Evolutionary conservation across 257 asterid genomes (phyloP).

Genomic region (Cruciata laevipes): DNA sequence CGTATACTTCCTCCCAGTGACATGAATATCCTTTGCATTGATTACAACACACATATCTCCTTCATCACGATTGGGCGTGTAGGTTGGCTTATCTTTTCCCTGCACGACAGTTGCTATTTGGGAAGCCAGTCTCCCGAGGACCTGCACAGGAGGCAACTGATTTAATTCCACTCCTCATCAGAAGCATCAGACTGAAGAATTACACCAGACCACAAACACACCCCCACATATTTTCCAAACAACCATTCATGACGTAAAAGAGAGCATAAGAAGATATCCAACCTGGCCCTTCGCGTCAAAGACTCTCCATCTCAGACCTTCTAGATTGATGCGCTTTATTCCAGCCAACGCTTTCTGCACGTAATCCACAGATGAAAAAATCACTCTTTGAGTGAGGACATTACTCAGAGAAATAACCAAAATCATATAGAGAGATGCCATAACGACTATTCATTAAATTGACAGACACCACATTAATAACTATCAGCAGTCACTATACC

Average conservation of each 20-base stretch:
- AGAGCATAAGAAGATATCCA: not conserved
- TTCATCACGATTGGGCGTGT: constrained; percentile 63
- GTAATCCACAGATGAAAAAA: constrained; percentile 18
- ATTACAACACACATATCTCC: constrained; percentile 90
- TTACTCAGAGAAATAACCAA: not conserved
- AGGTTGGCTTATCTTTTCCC: constrained; percentile 95
- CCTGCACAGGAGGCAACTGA: constrained; percentile 31
- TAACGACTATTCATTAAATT: not conserved
- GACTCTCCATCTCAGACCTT: constrained; percentile 90
- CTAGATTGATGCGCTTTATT: constrained; percentile 66
- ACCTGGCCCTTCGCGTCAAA: constrained; percentile 99
- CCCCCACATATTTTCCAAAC: too few species aligned
- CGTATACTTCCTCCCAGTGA: constrained; percentile 92
- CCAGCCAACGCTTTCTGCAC: constrained; percentile 89
- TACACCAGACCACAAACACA: not conserved
- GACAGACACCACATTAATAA: not conserved
- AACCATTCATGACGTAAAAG: not conserved
- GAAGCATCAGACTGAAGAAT: not conserved
- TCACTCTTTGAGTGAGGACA: not conserved
- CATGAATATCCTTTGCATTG: constrained; percentile 80
- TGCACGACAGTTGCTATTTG: constrained; percentile 85
- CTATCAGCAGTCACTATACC: not conserved
- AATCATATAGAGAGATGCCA: not conserved
- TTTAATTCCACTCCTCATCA: not conserved
- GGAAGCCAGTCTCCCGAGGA: constrained; percentile 89